phyloP scores from a whole-genome alignment of 2,329 filamentous ascomycete species.

The Meredithiella fracta region DNA sequence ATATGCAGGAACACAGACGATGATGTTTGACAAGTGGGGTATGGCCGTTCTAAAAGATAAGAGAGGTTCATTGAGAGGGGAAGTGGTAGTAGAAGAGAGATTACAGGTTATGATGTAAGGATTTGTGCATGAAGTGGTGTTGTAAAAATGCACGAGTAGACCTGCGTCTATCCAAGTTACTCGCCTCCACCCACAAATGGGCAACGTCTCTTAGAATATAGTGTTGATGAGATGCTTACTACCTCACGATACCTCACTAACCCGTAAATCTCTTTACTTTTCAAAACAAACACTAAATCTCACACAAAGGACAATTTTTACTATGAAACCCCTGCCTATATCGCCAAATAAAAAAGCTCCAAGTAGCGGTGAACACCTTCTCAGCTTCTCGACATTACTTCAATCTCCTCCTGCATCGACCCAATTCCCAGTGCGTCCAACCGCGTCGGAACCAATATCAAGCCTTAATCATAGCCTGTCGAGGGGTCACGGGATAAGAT shows the following conservation, averaged over 20 bases:
- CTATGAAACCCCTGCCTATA: not conserved
- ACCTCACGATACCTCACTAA: too few relatives aligned
- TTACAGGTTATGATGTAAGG: not conserved
- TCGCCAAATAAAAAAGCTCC: not conserved
- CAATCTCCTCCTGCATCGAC: not conserved
- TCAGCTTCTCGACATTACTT: not conserved
- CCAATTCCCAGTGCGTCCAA: not conserved
- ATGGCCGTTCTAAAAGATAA: not conserved
- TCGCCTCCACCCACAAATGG: not conserved
- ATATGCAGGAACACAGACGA: not conserved
- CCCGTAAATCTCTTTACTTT: too few relatives aligned
- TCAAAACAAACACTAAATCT: too few relatives aligned
- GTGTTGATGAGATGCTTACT: too few relatives aligned
- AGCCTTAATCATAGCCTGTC: not conserved
- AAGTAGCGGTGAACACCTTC: not conserved
- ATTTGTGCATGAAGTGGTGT: not conserved
- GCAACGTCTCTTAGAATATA: too few relatives aligned
- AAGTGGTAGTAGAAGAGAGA: too few relatives aligned
- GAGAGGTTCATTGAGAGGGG: too few relatives aligned
- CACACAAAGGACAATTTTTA: too few relatives aligned
- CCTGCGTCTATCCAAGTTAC: not conserved
- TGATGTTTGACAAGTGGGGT: not conserved
- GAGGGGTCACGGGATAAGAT: too few relatives aligned
- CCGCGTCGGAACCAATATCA: not conserved
- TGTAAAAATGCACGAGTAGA: not conserved